phyloP scores from a whole-genome alignment of 1,284 basidiomycete genomes.

The Cryptococcus jaspeensis region DNA sequence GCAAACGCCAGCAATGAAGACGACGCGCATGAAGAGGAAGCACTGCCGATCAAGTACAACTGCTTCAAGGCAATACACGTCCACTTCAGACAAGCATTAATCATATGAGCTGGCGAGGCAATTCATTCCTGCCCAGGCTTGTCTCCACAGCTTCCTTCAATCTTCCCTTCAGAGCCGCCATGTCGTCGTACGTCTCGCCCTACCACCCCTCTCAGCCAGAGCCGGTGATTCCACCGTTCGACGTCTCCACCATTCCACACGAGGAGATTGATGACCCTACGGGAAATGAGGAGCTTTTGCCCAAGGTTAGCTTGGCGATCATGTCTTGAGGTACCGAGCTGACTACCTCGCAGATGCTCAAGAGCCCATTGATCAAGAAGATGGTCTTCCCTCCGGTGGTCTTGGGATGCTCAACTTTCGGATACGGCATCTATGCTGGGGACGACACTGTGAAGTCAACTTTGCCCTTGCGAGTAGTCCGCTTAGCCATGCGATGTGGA shows the following conservation, averaged over 20 bases:
- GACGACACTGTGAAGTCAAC: conserved; percentile 62
- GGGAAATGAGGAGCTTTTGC: conserved; percentile 23
- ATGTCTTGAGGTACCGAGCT: not conserved
- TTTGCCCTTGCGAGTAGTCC: conserved; percentile 67
- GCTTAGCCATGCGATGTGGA: conserved; percentile 80
- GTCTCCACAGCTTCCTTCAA: too few species aligned
- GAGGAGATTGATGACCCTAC: conserved; percentile 27
- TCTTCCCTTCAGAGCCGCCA: not conserved
- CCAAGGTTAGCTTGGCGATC: conserved; percentile 10
- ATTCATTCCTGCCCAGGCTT: too few species aligned
- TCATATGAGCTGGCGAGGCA: too few species aligned
- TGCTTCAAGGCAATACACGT: too few species aligned
- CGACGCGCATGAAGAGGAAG: too few species aligned
- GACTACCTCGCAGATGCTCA: not conserved
- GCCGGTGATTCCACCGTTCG: conserved; percentile 26
- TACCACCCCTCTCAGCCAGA: conserved; percentile 42
- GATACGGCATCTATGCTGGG: conserved; percentile 65
- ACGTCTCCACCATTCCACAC: conserved; percentile 16
- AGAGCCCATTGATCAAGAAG: not conserved
- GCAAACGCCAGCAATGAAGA: too few species aligned
- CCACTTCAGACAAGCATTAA: too few species aligned
- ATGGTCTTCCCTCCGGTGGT: conserved; percentile 57
- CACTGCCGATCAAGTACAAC: too few species aligned
- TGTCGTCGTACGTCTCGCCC: conserved; percentile 16
- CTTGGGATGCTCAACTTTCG: conserved; percentile 71